These are phyloP conservation scores for Nadsonia commutata DNA, from an alignment of 1,139 yeast genomes.

Conservation along the genomic window DNA sequence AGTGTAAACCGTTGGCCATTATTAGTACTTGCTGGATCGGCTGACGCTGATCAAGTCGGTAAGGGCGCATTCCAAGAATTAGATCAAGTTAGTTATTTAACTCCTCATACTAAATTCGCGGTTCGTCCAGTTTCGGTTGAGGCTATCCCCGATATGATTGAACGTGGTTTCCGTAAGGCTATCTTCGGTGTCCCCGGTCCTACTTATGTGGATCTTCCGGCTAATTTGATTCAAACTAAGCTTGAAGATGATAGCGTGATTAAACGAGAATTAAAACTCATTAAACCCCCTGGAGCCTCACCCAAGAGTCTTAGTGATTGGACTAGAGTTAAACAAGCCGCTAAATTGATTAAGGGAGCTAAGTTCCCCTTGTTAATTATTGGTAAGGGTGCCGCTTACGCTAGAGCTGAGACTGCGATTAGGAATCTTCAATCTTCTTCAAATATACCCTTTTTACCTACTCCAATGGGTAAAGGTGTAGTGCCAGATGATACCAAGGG, in stretches of 20 bases:
- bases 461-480: constrained; percentile 68
- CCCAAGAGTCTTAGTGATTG: constrained; percentile 32
- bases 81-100: constrained; percentile 39
- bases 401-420: constrained; percentile 27
- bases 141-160: constrained; percentile 29
- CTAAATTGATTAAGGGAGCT: constrained; percentile 21
- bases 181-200: constrained; percentile 42
- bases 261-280: neutral
- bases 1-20: constrained; percentile 45
- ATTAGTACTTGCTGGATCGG: constrained; percentile 45
- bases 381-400: constrained; percentile 50
- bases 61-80: constrained; percentile 56
- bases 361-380: constrained; percentile 38
- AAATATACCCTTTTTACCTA: constrained; percentile 41
- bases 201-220: constrained; percentile 50
- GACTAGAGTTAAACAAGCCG: constrained; percentile 24
- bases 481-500: constrained; percentile 32
- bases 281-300: constrained; percentile 18
- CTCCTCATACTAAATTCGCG: constrained; percentile 34
- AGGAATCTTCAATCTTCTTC: constrained; percentile 28
- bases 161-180: constrained; percentile 35
- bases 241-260: constrained; percentile 4
- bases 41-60: constrained; percentile 31
- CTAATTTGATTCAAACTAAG: constrained; percentile 33
- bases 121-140: constrained; percentile 28